Base-by-base conservation (phyloP, 2,329 filamentous ascomycete genomes). In the Pezicula carpinea region DNA sequence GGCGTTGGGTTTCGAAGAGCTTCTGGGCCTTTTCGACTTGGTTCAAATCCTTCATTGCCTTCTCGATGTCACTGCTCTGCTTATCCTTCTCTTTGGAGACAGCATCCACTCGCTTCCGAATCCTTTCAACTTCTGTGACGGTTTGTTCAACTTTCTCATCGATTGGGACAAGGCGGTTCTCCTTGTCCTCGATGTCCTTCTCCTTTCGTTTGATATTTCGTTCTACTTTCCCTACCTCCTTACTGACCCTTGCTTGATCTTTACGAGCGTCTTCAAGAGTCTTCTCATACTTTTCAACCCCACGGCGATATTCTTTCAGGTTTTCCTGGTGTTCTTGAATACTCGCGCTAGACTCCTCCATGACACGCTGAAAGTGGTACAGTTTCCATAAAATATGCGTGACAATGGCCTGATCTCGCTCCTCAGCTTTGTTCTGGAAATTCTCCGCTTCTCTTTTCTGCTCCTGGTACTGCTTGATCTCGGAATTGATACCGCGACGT, bases 381-480 rank as follows among this genome's bases (percentile, higher is more conserved):
- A 99, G 76, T 69, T 96, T 97, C 92, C 92, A 99, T 13, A 99
- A 73, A 29, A 95, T 91, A 56, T 97, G 92, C 1, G 87, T 91
- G 46, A 97, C 88, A 47, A 96, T 87, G 6, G 92, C 93, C 45
- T 89, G 80, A 64, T 99, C 92, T 42, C 89, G 83, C 65, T 97
- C 89, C 45, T 93, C 87, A 1, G 87, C 87, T 68, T 96, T 97
- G 54, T 81, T 83, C 62, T 95, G 87, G 63, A 92, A 99, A 58
- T 85, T 92, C 56, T 99, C 93, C 5, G 92, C 92, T 63, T 97
- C 93, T 56, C 83, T 84, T 71, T 97, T 97, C 68, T 97, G 92
- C 65, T 97, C 90, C 61, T 95, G 87, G 61, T 96, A 99, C 60
- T 96, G 90, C 65, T 93, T 96, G 65, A 99, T 95, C 68, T 99